Evolutionary conservation across 2,329 filamentous ascomycete genomes (phyloP).

Genomic region (Immersiporthe knoxdaviesiana): DNA sequence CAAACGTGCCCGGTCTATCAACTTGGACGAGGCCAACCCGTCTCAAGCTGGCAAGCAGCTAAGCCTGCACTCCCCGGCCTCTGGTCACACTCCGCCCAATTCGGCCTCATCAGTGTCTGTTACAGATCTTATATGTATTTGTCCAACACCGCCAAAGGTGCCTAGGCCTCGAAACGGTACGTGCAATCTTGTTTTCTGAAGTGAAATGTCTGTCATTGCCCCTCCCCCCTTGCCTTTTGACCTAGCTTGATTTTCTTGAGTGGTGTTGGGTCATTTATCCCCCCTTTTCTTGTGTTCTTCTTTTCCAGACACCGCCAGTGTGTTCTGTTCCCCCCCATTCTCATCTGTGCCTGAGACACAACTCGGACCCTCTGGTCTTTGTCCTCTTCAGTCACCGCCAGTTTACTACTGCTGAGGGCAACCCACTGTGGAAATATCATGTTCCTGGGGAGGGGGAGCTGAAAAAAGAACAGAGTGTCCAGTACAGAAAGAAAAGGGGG

Average conservation of each 20-base stretch:
- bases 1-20: constrained; percentile 53
- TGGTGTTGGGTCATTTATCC: constrained; percentile 11
- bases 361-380: constrained; percentile 27
- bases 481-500: neutral
- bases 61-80: constrained; percentile 42
- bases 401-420: constrained; percentile 11
- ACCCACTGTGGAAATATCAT: constrained; percentile 4
- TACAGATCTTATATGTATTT: constrained; percentile 57
- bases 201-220: constrained; percentile 14
- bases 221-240: constrained; percentile 10
- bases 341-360: constrained; percentile 31
- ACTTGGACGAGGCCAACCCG: constrained; percentile 48
- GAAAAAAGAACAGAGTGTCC: neutral
- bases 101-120: constrained; percentile 32
- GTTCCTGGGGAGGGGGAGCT: neutral
- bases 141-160: constrained; percentile 59
- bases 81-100: constrained; percentile 27
- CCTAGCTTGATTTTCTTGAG: neutral
- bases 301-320: neutral
- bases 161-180: constrained; percentile 63
- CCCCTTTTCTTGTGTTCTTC: neutral
- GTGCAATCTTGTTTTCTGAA: constrained; percentile 35
- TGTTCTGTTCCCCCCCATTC: constrained; percentile 17
- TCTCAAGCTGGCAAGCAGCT: constrained; percentile 40
- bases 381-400: constrained; percentile 24